phyloP scores from a whole-genome alignment of 1,284 basidiomycete genomes.

The Pascua guehoae region DNA sequence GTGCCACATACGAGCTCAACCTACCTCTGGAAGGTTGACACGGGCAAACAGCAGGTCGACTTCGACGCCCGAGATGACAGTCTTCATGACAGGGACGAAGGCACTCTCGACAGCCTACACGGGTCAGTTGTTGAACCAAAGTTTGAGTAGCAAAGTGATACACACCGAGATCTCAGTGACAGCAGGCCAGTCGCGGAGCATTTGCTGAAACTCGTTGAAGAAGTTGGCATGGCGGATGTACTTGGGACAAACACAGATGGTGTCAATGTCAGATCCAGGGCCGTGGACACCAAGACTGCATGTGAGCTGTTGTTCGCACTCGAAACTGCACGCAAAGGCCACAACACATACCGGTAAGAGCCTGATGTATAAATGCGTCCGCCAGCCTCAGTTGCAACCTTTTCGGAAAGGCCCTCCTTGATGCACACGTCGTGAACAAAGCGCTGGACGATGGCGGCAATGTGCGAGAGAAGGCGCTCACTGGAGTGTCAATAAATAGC shows the following conservation, averaged over 20 bases:
- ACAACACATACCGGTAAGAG: slow-evolving; percentile 64
- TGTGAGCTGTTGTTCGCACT: not conserved
- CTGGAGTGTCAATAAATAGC: slow-evolving; percentile 51
- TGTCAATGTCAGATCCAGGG: slow-evolving; percentile 96
- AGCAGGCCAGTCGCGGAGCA: slow-evolving; percentile 82
- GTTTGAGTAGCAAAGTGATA: slow-evolving; percentile 29
- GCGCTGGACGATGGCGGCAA: slow-evolving; percentile 85
- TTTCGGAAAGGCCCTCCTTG: slow-evolving; percentile 74
- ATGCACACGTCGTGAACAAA: slow-evolving; percentile 86
- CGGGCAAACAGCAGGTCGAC: slow-evolving; percentile 89
- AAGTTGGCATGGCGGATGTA: slow-evolving; percentile 95
- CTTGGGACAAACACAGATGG: slow-evolving; percentile 95
- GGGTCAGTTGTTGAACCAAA: not conserved
- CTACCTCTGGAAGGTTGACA: slow-evolving; percentile 46
- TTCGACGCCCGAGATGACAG: slow-evolving; percentile 86
- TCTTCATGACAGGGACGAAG: slow-evolving; percentile 91
- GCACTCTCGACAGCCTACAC: slow-evolving; percentile 87
- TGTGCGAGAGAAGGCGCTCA: slow-evolving; percentile 86
- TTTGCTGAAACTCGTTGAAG: slow-evolving; percentile 84
- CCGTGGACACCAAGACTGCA: slow-evolving; percentile 83
- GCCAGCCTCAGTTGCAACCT: slow-evolving; percentile 78
- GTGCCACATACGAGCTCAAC: not conserved
- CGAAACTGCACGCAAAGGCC: not conserved
- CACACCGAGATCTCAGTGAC: slow-evolving; percentile 84
- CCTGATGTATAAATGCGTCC: slow-evolving; percentile 99